A percentile compares a stretch with the other conserved stretches of the same genome.
Conservation (phyloP, 331 rosid genomes). For the Dryas integrifolia region DNA sequence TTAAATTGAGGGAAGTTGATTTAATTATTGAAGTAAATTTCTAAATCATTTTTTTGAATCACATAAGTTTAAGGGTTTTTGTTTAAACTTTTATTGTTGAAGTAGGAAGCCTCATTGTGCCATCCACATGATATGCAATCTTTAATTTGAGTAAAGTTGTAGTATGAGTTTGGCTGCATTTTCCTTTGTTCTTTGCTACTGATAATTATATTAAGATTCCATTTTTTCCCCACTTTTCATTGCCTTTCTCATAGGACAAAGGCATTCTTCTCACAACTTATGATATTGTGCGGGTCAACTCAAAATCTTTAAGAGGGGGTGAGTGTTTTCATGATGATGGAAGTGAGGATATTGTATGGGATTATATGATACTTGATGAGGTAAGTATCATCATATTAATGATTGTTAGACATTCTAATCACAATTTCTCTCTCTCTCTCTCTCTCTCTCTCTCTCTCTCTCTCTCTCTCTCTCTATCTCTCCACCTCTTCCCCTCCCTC, state of each 20-base stretch:
- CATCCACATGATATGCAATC: background rate
- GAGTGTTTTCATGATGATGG: constrained; percentile 46
- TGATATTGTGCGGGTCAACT: constrained; percentile 86
- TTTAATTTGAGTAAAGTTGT: background rate
- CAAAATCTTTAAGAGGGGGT: constrained; percentile 57
- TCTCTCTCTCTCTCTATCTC: too few species aligned
- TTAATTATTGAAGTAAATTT: background rate
- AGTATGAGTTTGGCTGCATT: background rate
- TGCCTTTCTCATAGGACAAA: constrained; percentile 54
- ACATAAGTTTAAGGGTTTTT: background rate
- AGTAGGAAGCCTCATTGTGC: background rate
- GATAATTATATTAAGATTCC: background rate
- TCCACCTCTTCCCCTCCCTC: too few species aligned
- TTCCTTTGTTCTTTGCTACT: background rate
- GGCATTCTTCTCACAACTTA: constrained; percentile 94
- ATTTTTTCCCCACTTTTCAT: background rate
- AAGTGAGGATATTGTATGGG: constrained; percentile 73
- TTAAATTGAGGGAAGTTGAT: background rate
- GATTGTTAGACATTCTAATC: background rate
- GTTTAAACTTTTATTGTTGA: too few species aligned
- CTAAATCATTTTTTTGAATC: background rate
- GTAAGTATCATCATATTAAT: constrained; percentile 33
- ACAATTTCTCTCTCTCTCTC: background rate
- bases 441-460: too few species aligned
- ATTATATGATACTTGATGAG: constrained; percentile 97